Evolutionary conservation across 768 basidiomycete genomes (phyloP), one percentile per base, ranked within the genome.

Genomic region (Suillus spraguei): DNA sequence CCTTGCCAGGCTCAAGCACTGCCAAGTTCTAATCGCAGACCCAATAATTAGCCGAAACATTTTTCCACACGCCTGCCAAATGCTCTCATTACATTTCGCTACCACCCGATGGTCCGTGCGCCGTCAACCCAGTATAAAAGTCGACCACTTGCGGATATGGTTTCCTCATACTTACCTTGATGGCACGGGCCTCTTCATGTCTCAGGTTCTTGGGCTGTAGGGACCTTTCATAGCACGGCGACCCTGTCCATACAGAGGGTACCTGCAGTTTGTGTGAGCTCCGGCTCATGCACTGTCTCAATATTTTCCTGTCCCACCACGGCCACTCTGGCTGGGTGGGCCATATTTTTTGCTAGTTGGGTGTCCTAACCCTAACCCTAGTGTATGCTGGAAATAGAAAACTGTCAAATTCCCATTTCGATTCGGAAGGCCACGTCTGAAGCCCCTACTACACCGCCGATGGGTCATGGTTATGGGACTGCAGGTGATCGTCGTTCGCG

Each of bases 161-260:
- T 65, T 65, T 77, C 60, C 47, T 79, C 79, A 83, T 82, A 83
- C 81, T 82, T 82, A 83, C 81, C 81, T 82, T 83, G 82, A 82
- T 81, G 81, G 81, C 78, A 81, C 74, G 80, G 69, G 70, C 73
- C 73, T 80, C 78, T 82, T 82, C 81, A 80, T 13, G 58, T 77
- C 77, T 76, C 77, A 68, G 83, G 82, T 75, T 78, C 83, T 76
- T 83, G 84, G 86, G 83, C 79, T 66, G 76, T 80, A 71, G 81
- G 80, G 75, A 79, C 69, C 76, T 80, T 77, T 68, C 81, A 83
- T 81, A 81, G 82, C 81, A 83, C 82, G 82, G 82, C 82, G 82
- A 82, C 82, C 79, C 53, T 82, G 81, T 82, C 82, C 82, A 60
- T 28, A 28, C 81, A 58, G 55, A 41, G 55, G 38, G 55, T 58